Conservation (phyloP, 495 filamentous ascomycete genomes). For the Mycothermus thermophilus region DNA sequence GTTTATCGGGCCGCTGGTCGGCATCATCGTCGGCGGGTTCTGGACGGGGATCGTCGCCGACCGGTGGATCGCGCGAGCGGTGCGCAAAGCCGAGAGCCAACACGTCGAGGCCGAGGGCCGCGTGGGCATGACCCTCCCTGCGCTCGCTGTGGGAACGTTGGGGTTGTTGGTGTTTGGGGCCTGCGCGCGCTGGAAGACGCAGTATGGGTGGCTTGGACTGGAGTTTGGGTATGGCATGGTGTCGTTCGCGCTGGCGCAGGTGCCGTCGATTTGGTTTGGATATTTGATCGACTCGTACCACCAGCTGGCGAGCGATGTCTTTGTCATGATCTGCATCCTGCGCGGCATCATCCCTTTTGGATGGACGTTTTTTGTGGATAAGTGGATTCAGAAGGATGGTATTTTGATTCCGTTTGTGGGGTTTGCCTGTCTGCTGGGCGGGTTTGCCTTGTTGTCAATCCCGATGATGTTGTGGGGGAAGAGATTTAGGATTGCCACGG, state of each 20-base stretch:
- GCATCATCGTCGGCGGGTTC: conserved; percentile 10
- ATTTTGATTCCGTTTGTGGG: conserved; percentile 17
- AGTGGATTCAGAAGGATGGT: conserved; percentile 15
- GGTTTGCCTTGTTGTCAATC: conserved; percentile 14
- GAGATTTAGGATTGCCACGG: conserved; percentile 20
- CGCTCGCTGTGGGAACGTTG: conserved; percentile 13
- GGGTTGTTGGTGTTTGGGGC: conserved; percentile 21
- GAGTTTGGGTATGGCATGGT: conserved; percentile 21
- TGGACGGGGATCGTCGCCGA: conserved; percentile 11
- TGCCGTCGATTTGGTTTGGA: conserved; percentile 18
- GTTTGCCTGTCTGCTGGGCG: conserved; percentile 17
- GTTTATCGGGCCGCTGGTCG: conserved; percentile 16
- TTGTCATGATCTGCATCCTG: conserved; percentile 21
- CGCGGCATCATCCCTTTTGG: conserved; percentile 19
- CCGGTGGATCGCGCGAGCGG: conserved; percentile 5
- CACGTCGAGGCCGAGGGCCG: conserved; percentile 18
- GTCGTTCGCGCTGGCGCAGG: conserved; percentile 17
- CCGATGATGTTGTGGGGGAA: conserved; percentile 16
- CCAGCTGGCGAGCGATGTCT: conserved; percentile 21
- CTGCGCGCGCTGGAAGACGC: conserved; percentile 13
- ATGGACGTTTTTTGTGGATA: conserved; percentile 17
- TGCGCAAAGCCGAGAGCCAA: conserved; percentile 8
- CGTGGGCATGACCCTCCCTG: conserved; percentile 14
- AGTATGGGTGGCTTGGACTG: conserved; percentile 17
- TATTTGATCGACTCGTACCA: conserved; percentile 23